Evolutionary conservation across 139 green algal genomes (phyloP).

Genomic region (Diplosphaera chodatii): DNA sequence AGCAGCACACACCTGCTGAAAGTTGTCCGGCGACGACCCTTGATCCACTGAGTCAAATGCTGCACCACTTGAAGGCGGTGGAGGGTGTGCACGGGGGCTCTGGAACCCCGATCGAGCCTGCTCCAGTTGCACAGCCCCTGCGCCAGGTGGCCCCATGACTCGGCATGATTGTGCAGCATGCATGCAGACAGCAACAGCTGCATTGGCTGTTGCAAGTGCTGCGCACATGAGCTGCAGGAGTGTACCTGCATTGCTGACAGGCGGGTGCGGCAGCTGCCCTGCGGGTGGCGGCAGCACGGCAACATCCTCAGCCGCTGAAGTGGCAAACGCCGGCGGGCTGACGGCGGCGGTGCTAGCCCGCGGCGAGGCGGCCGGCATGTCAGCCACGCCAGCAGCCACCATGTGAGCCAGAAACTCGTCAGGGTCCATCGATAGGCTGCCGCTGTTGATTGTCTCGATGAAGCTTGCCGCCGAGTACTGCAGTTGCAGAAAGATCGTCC

Average conservation of each 20-base stretch:
- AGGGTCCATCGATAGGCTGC: slow-evolving; percentile 44
- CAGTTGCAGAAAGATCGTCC: no score
- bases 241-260: background rate
- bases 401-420: slow-evolving; percentile 69
- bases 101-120: background rate
- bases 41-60: no score
- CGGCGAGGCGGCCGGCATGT: slow-evolving; percentile 14
- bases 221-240: background rate
- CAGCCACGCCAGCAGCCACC: slow-evolving; percentile 43
- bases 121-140: background rate
- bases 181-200: no score
- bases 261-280: background rate
- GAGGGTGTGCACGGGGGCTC: background rate
- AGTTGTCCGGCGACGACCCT: background rate
- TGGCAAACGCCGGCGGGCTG: background rate
- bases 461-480: slow-evolving; percentile 54
- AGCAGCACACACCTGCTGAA: background rate
- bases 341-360: background rate
- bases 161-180: no score
- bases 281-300: background rate
- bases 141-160: no score
- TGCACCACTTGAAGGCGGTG: no score
- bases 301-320: background rate
- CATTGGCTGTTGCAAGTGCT: no score
- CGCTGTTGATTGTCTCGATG: slow-evolving; percentile 57